These are phyloP conservation scores for Novymonas esmeraldas DNA, from an alignment of 208 protist species.

Conservation along the genomic window DNA sequence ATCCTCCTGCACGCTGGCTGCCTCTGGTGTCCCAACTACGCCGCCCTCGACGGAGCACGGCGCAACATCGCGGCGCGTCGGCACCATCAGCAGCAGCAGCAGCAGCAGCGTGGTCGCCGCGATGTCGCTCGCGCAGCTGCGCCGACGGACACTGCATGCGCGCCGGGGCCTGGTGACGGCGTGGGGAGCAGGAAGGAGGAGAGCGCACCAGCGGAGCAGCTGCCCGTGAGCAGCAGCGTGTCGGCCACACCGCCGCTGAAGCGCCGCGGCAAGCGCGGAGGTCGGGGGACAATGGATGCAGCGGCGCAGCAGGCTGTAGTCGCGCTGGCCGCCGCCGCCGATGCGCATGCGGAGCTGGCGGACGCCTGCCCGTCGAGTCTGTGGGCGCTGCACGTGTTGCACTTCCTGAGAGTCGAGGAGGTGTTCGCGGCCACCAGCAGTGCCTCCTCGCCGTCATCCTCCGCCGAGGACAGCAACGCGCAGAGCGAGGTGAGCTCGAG, in stretches of 20 bases:
- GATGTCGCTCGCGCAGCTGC: too few species aligned
- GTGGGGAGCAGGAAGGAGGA: neutral
- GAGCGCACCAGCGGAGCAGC: neutral
- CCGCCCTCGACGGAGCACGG: slow-evolving; percentile 13
- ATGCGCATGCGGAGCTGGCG: slow-evolving; percentile 4
- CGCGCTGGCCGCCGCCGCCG: slow-evolving; percentile 6
- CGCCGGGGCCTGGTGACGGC: too few species aligned
- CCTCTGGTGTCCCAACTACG: slow-evolving; percentile 64
- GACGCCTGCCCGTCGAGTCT: slow-evolving; percentile 25
- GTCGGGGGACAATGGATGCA: slow-evolving; percentile 4
- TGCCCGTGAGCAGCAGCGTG: too few species aligned
- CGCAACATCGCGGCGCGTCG: slow-evolving; percentile 1
- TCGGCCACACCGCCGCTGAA: neutral
- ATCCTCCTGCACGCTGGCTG: slow-evolving; percentile 73
- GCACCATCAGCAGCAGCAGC: neutral
- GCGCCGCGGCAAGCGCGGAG: slow-evolving; percentile 15
- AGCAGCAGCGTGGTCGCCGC: neutral
- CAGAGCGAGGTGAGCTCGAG: neutral
- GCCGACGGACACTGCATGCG: too few species aligned
- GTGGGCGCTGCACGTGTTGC: slow-evolving; percentile 48
- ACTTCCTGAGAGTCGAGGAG: slow-evolving; percentile 57
- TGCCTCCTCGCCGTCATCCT: neutral
- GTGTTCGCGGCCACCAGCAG: slow-evolving; percentile 26
- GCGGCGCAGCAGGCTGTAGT: slow-evolving; percentile 4
- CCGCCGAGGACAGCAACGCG: neutral